phyloP scores from a whole-genome alignment of 129 eudicot genomes.

The Kitagawia praeruptora region DNA sequence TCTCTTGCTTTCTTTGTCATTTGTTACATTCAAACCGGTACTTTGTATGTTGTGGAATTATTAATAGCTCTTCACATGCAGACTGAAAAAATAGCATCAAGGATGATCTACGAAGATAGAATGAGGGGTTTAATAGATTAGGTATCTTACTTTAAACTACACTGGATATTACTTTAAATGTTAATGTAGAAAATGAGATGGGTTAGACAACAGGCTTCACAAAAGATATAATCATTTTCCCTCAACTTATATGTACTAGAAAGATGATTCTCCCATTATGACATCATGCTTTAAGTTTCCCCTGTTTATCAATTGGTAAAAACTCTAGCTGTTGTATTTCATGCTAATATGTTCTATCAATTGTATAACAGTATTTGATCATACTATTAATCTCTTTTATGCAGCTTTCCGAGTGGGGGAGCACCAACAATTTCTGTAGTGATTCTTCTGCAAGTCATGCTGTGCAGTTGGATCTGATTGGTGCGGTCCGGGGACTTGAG shows the following conservation, averaged over 20 bases:
- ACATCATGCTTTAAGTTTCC: background rate
- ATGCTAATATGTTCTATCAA: background rate
- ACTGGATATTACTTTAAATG: background rate
- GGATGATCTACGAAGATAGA: no score
- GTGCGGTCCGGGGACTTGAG: slow-evolving; percentile 28
- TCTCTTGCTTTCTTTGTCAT: no score
- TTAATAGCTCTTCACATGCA: no score
- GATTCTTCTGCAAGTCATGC: slow-evolving; percentile 20
- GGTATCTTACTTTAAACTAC: no score
- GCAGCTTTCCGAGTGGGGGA: slow-evolving; percentile 43
- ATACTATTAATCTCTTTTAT: background rate
- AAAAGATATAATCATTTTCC: no score
- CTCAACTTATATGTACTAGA: no score
- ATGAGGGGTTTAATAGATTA: no score
- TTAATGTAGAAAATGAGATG: background rate
- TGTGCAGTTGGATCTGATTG: slow-evolving; percentile 32
- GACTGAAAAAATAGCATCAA: no score
- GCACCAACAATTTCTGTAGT: slow-evolving; percentile 12
- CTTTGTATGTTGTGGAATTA: no score
- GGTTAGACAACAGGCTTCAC: background rate
- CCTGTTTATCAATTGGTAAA: no score
- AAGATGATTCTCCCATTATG: background rate
- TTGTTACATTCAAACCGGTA: no score
- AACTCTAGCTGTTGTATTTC: background rate
- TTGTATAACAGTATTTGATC: background rate